These are phyloP conservation scores for Plasmodium malariae DNA, from an alignment of 169 alveolate species.

Conservation along the genomic window DNA sequence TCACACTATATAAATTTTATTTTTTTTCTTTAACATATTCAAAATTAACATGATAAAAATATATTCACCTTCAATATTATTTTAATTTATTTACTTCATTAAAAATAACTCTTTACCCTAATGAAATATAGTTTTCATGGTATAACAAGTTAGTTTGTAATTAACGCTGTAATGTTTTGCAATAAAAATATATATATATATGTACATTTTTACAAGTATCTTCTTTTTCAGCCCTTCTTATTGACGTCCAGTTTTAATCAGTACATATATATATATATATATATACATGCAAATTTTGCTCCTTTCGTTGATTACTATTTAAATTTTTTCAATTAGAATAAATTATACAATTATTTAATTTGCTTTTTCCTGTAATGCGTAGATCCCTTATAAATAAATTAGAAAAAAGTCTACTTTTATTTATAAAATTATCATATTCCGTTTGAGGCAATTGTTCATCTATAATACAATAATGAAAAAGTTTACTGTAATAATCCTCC, in stretches of 20 bases:
- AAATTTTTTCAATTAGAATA: not conserved
- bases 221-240: too few species aligned
- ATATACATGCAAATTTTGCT: not conserved
- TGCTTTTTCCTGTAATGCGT: not conserved
- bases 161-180: too few species aligned
- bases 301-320: not conserved
- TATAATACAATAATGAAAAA: constrained; percentile 4
- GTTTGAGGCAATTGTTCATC: not conserved
- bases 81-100: too few species aligned
- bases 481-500: constrained; percentile 15
- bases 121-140: too few species aligned
- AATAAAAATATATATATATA: not conserved
- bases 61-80: too few species aligned
- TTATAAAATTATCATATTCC: not conserved
- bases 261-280: not conserved
- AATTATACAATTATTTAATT: constrained; percentile 4
- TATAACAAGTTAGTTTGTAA: too few species aligned
- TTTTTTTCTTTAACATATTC: too few species aligned
- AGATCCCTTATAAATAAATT: constrained; percentile 3
- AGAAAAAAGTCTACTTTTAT: not conserved
- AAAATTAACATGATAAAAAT: too few species aligned
- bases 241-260: not conserved
- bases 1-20: too few species aligned
- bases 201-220: not conserved
- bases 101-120: too few species aligned